A percentile compares a stretch with the other conserved stretches of the same genome.
Evolutionary conservation across 2,329 filamentous ascomycete species (phyloP).

Genomic region (Phialophora expanda): DNA sequence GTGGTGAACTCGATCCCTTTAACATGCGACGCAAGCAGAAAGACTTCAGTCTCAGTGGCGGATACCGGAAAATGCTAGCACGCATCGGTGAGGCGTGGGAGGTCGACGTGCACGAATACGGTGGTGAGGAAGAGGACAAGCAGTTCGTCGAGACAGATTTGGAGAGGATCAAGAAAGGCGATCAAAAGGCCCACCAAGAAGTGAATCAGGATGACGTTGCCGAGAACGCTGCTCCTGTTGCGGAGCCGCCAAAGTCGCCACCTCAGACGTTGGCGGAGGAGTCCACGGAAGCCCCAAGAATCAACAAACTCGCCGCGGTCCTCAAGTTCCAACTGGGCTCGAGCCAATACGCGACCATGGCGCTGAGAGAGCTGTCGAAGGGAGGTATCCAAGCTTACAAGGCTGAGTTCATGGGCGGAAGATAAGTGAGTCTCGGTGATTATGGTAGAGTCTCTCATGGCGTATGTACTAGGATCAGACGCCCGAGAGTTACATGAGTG

Average conservation of each 20-base stretch:
- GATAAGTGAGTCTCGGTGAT: constrained; percentile 34
- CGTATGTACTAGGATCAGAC: neutral
- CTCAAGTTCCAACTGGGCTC: constrained; percentile 77
- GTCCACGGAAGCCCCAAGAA: neutral
- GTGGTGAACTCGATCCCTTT: constrained; percentile 79
- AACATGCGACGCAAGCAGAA: constrained; percentile 85
- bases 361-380: constrained; percentile 77
- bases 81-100: constrained; percentile 67
- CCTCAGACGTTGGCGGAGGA: neutral
- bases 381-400: constrained; percentile 67
- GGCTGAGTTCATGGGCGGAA: constrained; percentile 64
- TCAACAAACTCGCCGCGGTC: constrained; percentile 40
- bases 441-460: neutral
- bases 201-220: constrained; percentile 28
- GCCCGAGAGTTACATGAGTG: too few species aligned
- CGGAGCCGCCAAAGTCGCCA: neutral
- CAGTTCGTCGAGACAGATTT: constrained; percentile 90
- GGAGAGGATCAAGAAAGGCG: constrained; percentile 63
- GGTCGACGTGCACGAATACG: constrained; percentile 73
- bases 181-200: constrained; percentile 41
- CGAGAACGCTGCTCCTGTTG: constrained; percentile 10
- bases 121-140: constrained; percentile 62
- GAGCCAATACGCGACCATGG: constrained; percentile 85
- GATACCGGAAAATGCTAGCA: constrained; percentile 84
- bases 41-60: constrained; percentile 85